These are phyloP conservation scores for Solanum sejunctum DNA, from an alignment of 257 asterid species.

Conservation along the genomic window DNA sequence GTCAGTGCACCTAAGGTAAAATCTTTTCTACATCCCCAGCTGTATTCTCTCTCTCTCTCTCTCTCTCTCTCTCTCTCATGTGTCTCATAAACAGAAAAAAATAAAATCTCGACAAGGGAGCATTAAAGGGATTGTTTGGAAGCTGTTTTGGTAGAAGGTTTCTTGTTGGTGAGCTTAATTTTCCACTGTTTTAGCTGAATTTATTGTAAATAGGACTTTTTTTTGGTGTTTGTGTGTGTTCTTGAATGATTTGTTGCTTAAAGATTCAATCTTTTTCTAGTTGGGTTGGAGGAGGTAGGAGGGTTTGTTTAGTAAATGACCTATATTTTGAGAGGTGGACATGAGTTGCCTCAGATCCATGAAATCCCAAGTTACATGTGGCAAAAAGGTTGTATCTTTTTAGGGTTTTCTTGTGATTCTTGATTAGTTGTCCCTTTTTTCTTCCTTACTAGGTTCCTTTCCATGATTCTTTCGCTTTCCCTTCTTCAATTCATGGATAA, in stretches of 20 bases:
- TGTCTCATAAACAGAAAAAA: neutral
- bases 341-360: slow-evolving; percentile 63
- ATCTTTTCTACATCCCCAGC: slow-evolving; percentile 13
- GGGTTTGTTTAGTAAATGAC: neutral
- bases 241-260: slow-evolving; percentile 19
- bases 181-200: neutral
- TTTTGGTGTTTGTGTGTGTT: neutral
- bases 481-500: slow-evolving; percentile 28
- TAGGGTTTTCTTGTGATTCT: slow-evolving; percentile 61
- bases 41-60: neutral
- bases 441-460: slow-evolving; percentile 20
- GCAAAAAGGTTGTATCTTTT: slow-evolving; percentile 35
- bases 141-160: slow-evolving; percentile 6
- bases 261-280: slow-evolving; percentile 25
- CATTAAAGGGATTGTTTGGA: slow-evolving; percentile 4
- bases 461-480: slow-evolving; percentile 13
- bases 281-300: slow-evolving; percentile 15
- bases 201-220: slow-evolving; percentile 1
- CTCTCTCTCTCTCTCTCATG: slow-evolving; percentile 10
- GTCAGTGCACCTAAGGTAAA: slow-evolving; percentile 13
- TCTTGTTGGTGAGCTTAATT: slow-evolving; percentile 27
- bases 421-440: slow-evolving; percentile 14
- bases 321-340: slow-evolving; percentile 35
- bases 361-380: slow-evolving; percentile 56
- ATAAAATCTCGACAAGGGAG: slow-evolving; percentile 10